Evolutionary conservation across 306 rosid species (phyloP), one percentile per base, ranked within the genome.

Genomic region (Prunus armeniaca): DNA sequence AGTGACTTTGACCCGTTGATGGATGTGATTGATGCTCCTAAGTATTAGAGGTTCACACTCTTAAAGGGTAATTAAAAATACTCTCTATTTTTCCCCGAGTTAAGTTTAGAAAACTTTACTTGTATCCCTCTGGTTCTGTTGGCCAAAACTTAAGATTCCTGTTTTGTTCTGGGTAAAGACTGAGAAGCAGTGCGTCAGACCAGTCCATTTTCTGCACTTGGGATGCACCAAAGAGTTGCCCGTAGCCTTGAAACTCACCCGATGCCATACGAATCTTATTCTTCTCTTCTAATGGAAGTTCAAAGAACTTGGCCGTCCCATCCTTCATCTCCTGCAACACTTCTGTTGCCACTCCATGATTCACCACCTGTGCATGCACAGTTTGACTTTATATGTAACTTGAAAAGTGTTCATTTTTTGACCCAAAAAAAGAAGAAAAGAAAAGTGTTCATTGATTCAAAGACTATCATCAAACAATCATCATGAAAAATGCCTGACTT

Each of bases 281-380:
- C 71, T 86, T 88, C 84, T 85, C 89, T 79, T 83, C 82, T 64
- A 81, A 38, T n/a, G 91, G 80, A 70, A 86, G 92, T 22, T 73
- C 54, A 49, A 88, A 82, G 83, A 86, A 84, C 62, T 80, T 61
- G 6, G 25, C 9, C 49, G 80, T 25, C 43, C 41, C 80, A 30
- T 85, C 82, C 74, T 60, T 83, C 88, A 81, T 81, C n/a, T 18
- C 71, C 32, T 77, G 65, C 64, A 81, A 2, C 61, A 85, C 61
- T 38, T 79, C 71, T 45, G 70, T 74, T 74, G 64, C 45, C 41
- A 79, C 80, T 6, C 83, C 85, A 58, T 88, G 89, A 65, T 85
- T 85, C 4, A 83, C 82, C 60, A 85, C 64, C 86, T 88, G 20
- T 50, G 9, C 28, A 13, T 14, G 20, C 11, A 45, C 25, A 43